A percentile compares a stretch with the other conserved stretches of the same genome.
Conservation (phyloP, 306 rosid genomes). For the Acacia confusa region DNA sequence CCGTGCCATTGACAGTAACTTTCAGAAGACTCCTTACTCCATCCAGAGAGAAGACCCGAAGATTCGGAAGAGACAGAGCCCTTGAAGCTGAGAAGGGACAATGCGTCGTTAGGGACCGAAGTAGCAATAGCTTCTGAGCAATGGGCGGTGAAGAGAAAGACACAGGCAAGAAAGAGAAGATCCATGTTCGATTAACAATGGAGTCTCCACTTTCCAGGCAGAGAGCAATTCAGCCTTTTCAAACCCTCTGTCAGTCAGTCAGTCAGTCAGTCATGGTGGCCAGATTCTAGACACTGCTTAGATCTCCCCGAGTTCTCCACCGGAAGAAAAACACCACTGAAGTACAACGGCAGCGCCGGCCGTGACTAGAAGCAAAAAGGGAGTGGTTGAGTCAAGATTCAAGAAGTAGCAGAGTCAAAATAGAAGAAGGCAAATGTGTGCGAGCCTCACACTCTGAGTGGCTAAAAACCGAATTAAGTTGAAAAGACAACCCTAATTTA, state of each 20-base stretch:
- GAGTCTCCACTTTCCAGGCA: not conserved
- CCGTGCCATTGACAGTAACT: slow-evolving; percentile 51
- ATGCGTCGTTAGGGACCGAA: slow-evolving; percentile 39
- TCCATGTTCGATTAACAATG: slow-evolving; percentile 28
- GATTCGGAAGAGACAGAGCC: slow-evolving; percentile 40
- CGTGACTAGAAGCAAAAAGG: not conserved
- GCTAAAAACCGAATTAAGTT: slow-evolving; percentile 28
- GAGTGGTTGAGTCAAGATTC: not conserved
- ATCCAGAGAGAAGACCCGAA: slow-evolving; percentile 37
- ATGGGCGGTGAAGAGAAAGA: slow-evolving; percentile 27
- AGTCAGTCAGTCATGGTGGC: slow-evolving; percentile 15
- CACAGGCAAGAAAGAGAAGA: slow-evolving; percentile 24
- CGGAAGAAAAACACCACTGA: slow-evolving; percentile 23
- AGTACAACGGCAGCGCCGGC: slow-evolving; percentile 28
- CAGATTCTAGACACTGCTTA: not conserved
- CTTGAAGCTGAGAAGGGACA: slow-evolving; percentile 59
- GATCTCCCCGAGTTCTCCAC: slow-evolving; percentile 25
- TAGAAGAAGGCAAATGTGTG: not conserved
- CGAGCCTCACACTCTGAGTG: not conserved
- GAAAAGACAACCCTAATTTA: slow-evolving; percentile 29
- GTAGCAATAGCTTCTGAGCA: slow-evolving; percentile 33
- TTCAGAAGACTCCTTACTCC: slow-evolving; percentile 35
- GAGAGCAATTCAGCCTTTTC: slow-evolving; percentile 16
- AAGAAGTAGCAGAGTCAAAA: not conserved
- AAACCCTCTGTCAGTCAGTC: slow-evolving; percentile 2